phyloP scores from a whole-genome alignment of 2,329 filamentous ascomycete genomes.

The Paraphaeosphaeria sporulosa region DNA sequence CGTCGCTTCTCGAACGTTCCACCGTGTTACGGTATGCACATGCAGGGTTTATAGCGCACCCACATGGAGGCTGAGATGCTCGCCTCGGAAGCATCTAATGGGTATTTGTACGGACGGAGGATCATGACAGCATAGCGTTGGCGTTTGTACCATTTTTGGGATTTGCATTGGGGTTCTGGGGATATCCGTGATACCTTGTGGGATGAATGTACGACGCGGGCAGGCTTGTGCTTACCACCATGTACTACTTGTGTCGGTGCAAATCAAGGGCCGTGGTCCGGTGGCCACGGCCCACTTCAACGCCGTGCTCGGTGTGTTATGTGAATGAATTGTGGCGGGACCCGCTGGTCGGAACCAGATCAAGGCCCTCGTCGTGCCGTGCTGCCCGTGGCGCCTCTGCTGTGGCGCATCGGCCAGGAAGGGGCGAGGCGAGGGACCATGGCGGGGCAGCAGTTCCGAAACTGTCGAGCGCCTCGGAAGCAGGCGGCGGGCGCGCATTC shows the following conservation, averaged over 20 bases:
- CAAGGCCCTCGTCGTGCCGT: neutral
- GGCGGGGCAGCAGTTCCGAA: constrained; percentile 15
- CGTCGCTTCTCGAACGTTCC: neutral
- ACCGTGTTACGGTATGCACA: neutral
- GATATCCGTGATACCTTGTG: constrained; percentile 9
- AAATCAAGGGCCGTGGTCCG: too few species aligned
- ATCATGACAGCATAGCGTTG: constrained; percentile 19
- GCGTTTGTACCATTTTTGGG: constrained; percentile 11
- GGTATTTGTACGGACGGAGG: neutral
- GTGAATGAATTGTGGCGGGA: neutral
- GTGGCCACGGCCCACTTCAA: too few species aligned
- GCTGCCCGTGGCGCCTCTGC: neutral
- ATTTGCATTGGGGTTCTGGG: constrained; percentile 1
- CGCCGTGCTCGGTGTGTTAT: too few species aligned
- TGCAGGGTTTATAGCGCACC: neutral
- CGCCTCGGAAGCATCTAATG: neutral
- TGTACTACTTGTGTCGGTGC: neutral
- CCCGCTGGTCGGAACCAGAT: neutral
- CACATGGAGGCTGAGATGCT: neutral
- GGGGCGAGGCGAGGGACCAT: constrained; percentile 4
- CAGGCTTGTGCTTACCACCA: neutral
- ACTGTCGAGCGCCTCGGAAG: constrained; percentile 13
- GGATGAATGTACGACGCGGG: neutral
- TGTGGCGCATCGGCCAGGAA: neutral
- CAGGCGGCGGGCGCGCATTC: neutral